Evolutionary conservation across 2,329 filamentous ascomycete species (phyloP), one percentile per base, ranked within the genome.

Genomic region (Rhynchosporium graminicola): DNA sequence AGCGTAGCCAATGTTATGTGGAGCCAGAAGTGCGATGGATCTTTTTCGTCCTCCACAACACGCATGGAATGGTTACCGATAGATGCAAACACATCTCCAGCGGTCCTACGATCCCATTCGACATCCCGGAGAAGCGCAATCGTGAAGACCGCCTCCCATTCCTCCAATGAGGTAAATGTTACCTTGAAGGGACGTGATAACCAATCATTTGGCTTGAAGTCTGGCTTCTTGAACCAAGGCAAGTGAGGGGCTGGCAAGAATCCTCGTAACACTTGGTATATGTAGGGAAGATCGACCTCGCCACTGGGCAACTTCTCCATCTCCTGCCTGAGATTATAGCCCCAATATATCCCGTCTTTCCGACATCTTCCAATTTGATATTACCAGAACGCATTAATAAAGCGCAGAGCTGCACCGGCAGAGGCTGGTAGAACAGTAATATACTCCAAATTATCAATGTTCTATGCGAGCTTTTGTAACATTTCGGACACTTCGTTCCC

Each of bases 281-380:
- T 29, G 29, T 29, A 48, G 4, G 28, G 46, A 10, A 48, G 46
- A 13, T 48, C 46, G 20, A 13, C 46, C 9, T 48, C 28, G 20
- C 26, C 46, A 13, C 29, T 31, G 7, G 20, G 9, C 12, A 48
- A 26, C 28, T 48, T 47, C 28, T 26, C 10, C 26, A 48, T 48
- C 20, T 6, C 13, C 13, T 26, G 20, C 7, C 15, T 29, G 26
- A 48, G 26, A 31, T 48, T 8, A 48, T 48, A 48, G 7, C 26
- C 46, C 46, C 46, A 48, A 29, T 48, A 48, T 29, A 48, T 48
- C 28, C 26, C 46, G 26, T 48, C 46, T 29, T 29, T 48, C 29
- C 46, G 26, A 26, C 46, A 48, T 13, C 26, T 48, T 13, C 29
- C 46, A 13, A 15, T 2, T 29, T 48, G 46, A 31, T 48, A 12